phyloP scores from a whole-genome alignment of 2,329 filamentous ascomycete genomes.

The Colletotrichum gigasporum region DNA sequence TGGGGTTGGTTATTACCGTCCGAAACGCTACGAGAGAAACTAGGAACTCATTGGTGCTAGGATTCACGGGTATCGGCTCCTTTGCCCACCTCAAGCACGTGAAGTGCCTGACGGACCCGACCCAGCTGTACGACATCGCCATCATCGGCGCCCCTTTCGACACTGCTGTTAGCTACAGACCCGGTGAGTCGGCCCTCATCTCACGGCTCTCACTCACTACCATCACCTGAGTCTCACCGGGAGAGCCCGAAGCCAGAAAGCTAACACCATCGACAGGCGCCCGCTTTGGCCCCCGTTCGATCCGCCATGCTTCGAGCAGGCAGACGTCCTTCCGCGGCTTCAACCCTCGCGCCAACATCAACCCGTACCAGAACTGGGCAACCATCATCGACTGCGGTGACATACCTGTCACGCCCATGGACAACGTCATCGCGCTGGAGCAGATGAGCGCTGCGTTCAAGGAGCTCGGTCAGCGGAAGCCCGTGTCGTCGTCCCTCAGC shows the following conservation, averaged over 20 bases:
- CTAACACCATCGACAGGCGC: conserved; percentile 59
- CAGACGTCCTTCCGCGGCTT: conserved; percentile 82
- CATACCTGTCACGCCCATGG: conserved; percentile 86
- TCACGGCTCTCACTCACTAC: background rate
- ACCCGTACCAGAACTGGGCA: conserved; percentile 84
- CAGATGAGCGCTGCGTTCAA: conserved; percentile 87
- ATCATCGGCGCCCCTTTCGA: conserved; percentile 80
- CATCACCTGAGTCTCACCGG: background rate
- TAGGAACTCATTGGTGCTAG: conserved; percentile 56
- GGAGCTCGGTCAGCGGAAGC: conserved; percentile 64
- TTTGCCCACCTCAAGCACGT: conserved; percentile 77
- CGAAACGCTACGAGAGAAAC: background rate
- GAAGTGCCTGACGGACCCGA: conserved; percentile 74
- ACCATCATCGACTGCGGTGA: conserved; percentile 89
- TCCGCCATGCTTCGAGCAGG: conserved; percentile 82
- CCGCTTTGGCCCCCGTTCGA: conserved; percentile 87
- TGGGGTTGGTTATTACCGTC: conserved; percentile 26
- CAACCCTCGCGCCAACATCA: conserved; percentile 84
- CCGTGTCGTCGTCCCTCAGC: conserved; percentile 43
- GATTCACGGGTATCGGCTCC: conserved; percentile 77
- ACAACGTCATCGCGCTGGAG: conserved; percentile 81
- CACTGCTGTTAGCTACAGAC: conserved; percentile 76
- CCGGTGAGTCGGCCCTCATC: conserved; percentile 56
- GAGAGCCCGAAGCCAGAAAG: too few species aligned
- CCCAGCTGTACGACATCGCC: conserved; percentile 74